Percentiles rank a stretch among this genome's conserved stretches.
phyloP scores from a whole-genome alignment of 768 basidiomycete genomes.

The Boletus vermiculosoides region DNA sequence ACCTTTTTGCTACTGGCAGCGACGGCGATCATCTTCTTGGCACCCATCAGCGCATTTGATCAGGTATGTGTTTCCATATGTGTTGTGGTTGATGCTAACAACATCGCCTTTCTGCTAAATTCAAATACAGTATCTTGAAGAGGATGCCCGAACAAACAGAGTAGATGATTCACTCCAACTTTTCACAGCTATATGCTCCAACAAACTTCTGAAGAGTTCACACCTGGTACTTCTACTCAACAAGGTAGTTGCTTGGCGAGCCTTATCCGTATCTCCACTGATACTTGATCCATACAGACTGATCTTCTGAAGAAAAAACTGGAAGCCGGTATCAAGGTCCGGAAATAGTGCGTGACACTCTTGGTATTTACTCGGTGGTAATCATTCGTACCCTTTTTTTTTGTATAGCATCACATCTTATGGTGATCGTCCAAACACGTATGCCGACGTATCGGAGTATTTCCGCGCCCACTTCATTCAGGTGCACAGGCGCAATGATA shows the following conservation, averaged over 20 bases:
- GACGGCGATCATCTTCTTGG: slow-evolving; percentile 82
- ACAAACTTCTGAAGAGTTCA: slow-evolving; percentile 68
- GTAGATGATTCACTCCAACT: slow-evolving; percentile 81
- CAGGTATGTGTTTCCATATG: slow-evolving; percentile 48
- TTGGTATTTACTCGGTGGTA: background rate
- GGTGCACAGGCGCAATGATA: slow-evolving; percentile 66
- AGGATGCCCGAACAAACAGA: slow-evolving; percentile 75
- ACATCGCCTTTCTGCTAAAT: slow-evolving; percentile 13
- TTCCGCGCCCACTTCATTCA: slow-evolving; percentile 85
- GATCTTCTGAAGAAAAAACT: slow-evolving; percentile 76
- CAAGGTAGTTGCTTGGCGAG: slow-evolving; percentile 48
- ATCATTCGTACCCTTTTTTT: background rate
- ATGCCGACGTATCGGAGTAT: slow-evolving; percentile 68
- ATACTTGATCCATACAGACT: slow-evolving; percentile 40
- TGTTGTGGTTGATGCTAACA: background rate
- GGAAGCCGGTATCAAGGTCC: slow-evolving; percentile 61
- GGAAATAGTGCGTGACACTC: slow-evolving; percentile 63
- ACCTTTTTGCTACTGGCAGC: slow-evolving; percentile 40
- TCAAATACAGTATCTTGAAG: slow-evolving; percentile 65
- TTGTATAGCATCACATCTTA: slow-evolving; percentile 69
- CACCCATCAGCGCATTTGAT: slow-evolving; percentile 85
- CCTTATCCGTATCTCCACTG: slow-evolving; percentile 1
- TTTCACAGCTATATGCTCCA: slow-evolving; percentile 72
- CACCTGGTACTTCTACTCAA: slow-evolving; percentile 77
- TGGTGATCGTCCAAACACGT: slow-evolving; percentile 68